Conservation (phyloP, 2,329 filamentous ascomycete species). For the Fusarium praegraminearum region DNA sequence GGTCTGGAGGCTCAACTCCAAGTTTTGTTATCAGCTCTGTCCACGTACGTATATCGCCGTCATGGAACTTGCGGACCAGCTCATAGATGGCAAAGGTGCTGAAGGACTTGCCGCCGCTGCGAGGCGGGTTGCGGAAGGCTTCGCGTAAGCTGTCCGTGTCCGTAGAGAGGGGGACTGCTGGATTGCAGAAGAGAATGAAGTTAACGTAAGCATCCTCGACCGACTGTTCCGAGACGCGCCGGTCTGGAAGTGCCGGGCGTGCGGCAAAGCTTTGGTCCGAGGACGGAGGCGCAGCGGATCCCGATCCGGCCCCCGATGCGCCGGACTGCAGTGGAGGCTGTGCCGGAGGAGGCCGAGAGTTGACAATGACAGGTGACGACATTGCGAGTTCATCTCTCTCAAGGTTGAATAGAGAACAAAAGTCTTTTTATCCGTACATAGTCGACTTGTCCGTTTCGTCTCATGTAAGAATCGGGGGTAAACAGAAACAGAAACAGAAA, state of each 20-base stretch:
- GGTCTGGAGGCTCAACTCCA: conserved; percentile 87
- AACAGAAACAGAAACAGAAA: conserved; percentile 17
- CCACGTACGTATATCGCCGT: conserved; percentile 92
- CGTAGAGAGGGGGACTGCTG: conserved; percentile 73
- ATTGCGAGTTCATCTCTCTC: conserved; percentile 45
- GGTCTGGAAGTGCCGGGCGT: conserved; percentile 68
- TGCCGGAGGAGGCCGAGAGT: conserved; percentile 29
- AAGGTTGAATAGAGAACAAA: neutral
- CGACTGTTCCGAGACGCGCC: conserved; percentile 73
- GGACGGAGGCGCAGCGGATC: conserved; percentile 35
- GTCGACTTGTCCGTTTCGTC: conserved; percentile 20
- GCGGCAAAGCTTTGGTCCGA: conserved; percentile 34
- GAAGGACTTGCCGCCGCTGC: conserved; percentile 89
- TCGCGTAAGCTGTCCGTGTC: conserved; percentile 79
- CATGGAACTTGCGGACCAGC: conserved; percentile 81
- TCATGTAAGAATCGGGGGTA: conserved; percentile 22
- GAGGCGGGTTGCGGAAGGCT: conserved; percentile 82
- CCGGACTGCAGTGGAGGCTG: conserved; percentile 35
- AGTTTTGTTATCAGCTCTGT: conserved; percentile 86
- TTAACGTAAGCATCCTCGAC: conserved; percentile 85
- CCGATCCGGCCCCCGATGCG: conserved; percentile 35
- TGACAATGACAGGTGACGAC: conserved; percentile 34
- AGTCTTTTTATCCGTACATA: conserved; percentile 26
- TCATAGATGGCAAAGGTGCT: conserved; percentile 81
- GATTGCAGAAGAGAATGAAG: conserved; percentile 94